A percentile compares a stretch with the other conserved stretches of the same genome.
phyloP scores from a whole-genome alignment of 352 stramenopile genomes.

The Phytophthora colocasiae region DNA sequence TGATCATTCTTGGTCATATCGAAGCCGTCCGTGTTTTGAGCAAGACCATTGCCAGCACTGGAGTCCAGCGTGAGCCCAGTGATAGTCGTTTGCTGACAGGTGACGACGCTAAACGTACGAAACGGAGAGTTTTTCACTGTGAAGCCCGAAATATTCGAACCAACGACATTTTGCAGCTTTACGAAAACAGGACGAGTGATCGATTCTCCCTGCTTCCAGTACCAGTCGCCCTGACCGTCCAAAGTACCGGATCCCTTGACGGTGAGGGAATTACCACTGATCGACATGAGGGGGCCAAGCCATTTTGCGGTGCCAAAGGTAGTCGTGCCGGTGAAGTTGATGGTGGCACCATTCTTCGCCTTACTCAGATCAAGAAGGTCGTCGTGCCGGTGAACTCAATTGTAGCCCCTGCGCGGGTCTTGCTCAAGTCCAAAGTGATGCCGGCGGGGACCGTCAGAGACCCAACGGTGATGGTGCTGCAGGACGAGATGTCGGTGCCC shows the following conservation, averaged over 20 bases:
- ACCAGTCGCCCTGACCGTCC: constrained; percentile 42
- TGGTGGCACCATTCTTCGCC: constrained; percentile 31
- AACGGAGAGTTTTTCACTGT: constrained; percentile 38
- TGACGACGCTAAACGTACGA: constrained; percentile 34
- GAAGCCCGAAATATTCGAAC: constrained; percentile 34
- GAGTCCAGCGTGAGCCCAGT: constrained; percentile 41
- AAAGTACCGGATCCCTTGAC: constrained; percentile 37
- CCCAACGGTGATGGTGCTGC: constrained; percentile 32
- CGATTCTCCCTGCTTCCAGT: constrained; percentile 43
- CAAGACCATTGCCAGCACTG: constrained; percentile 22
- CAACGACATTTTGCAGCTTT: constrained; percentile 1
- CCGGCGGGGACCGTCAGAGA: constrained; percentile 42
- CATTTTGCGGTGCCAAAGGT: constrained; percentile 39
- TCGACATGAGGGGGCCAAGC: constrained; percentile 32
- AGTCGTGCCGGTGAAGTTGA: constrained; percentile 39
- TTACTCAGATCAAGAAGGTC: constrained; percentile 43
- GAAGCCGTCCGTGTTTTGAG: constrained; percentile 40
- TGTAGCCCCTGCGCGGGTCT: constrained; percentile 32
- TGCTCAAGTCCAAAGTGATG: constrained; percentile 42
- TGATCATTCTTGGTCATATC: constrained; percentile 34
- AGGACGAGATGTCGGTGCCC: constrained; percentile 38
- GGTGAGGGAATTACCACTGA: constrained; percentile 26
- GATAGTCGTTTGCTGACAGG: constrained; percentile 28
- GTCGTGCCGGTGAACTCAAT: too few relatives aligned
- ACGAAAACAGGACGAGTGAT: constrained; percentile 36